phyloP scores from a whole-genome alignment of 208 protist species.

The Phytomonas sp. region DNA sequence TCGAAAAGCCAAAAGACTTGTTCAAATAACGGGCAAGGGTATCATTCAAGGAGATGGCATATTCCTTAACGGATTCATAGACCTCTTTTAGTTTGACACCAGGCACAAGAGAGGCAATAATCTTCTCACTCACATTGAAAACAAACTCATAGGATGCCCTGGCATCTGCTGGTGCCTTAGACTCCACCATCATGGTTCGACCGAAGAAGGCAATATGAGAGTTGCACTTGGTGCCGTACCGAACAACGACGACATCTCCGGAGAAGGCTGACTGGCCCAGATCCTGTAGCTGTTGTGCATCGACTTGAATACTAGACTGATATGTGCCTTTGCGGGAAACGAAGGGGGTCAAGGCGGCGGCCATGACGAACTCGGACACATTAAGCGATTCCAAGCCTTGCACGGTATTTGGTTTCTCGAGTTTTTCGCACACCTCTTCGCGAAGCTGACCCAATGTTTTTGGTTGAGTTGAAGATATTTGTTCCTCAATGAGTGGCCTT shows the following conservation, averaged over 20 bases:
- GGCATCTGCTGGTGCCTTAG: constrained; percentile 41
- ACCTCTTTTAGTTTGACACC: constrained; percentile 54
- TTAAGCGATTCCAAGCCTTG: constrained; percentile 60
- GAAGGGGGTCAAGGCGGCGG: constrained; percentile 53
- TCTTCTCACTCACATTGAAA: constrained; percentile 61
- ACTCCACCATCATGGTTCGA: constrained; percentile 70
- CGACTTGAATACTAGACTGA: constrained; percentile 49
- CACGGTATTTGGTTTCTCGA: constrained; percentile 62
- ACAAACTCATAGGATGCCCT: constrained; percentile 73
- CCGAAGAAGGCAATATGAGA: constrained; percentile 74
- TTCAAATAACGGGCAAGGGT: constrained; percentile 34
- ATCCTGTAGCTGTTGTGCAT: constrained; percentile 21
- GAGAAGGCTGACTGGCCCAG: constrained; percentile 32
- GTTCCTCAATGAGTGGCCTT: constrained; percentile 37
- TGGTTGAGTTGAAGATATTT: constrained; percentile 38
- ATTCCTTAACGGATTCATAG: constrained; percentile 37
- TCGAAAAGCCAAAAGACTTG: constrained; percentile 74
- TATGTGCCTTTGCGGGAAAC: constrained; percentile 73
- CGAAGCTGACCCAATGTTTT: constrained; percentile 55
- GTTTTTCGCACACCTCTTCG: constrained; percentile 52
- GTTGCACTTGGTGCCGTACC: constrained; percentile 69
- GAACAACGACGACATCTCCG: constrained; percentile 66
- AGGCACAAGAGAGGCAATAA: constrained; percentile 45
- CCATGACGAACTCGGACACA: constrained; percentile 53
- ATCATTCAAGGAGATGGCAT: constrained; percentile 35